phyloP scores from a whole-genome alignment of 768 basidiomycete species.

The Serendipita sp. region DNA sequence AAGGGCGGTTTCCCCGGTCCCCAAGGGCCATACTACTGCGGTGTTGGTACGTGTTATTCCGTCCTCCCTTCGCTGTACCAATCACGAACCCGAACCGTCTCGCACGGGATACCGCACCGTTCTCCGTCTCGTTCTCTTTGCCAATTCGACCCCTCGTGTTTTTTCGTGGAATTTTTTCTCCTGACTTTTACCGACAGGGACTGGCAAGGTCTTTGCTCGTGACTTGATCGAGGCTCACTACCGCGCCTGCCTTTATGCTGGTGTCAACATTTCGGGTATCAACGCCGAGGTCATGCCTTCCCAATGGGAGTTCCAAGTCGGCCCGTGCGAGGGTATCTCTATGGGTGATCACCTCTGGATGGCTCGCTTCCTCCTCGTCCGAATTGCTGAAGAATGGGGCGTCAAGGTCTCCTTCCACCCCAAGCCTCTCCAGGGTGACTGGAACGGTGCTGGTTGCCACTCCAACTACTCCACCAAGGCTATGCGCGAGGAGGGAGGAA shows the following conservation, averaged over 20 bases:
- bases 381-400: conserved; percentile 96
- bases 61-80: not conserved
- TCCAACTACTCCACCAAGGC: conserved; percentile 91
- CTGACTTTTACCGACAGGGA: conserved; percentile 34
- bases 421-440: conserved; percentile 90
- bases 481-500: conserved; percentile 90
- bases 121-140: not conserved
- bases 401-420: conserved; percentile 99
- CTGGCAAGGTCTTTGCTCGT: conserved; percentile 95
- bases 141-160: not conserved
- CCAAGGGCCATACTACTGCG: conserved; percentile 99
- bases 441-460: conserved; percentile 99
- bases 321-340: conserved; percentile 91
- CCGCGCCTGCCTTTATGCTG: conserved; percentile 86
- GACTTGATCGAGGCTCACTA: conserved; percentile 99
- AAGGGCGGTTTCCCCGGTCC: conserved; percentile 99
- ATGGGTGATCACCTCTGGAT: conserved; percentile 99
- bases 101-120: not conserved
- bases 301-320: conserved; percentile 99
- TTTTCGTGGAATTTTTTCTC: not conserved
- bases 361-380: conserved; percentile 89
- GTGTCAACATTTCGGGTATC: conserved; percentile 97
- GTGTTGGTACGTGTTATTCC: conserved; percentile 61
- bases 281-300: conserved; percentile 99
- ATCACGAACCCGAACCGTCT: not conserved